These are phyloP conservation scores for Heterobasidion occidentale DNA, from an alignment of 1,284 basidiomycete species.

Conservation along the genomic window DNA sequence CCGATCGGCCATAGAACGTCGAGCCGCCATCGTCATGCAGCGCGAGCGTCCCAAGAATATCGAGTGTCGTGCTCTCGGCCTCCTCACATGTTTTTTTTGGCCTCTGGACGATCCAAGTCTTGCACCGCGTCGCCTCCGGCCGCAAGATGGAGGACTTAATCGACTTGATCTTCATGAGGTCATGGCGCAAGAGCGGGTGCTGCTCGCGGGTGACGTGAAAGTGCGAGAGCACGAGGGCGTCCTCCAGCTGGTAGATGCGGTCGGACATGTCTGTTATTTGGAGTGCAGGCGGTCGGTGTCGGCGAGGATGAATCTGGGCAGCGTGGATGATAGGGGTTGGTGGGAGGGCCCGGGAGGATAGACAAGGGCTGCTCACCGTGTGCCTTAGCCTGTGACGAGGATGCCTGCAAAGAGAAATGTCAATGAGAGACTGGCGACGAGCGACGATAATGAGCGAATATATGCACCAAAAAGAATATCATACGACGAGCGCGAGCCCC, in stretches of 20 bases:
- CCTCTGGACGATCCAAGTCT: background rate
- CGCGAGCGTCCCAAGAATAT: constrained; percentile 56
- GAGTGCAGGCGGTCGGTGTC: too few species aligned
- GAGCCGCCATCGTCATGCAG: constrained; percentile 55
- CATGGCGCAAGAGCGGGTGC: too few species aligned
- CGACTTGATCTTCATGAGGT: constrained; percentile 60
- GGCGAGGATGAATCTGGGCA: too few species aligned
- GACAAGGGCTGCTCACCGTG: too few species aligned
- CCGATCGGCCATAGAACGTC: constrained; percentile 59
- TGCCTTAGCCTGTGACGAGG: too few species aligned
- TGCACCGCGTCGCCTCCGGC: constrained; percentile 21
- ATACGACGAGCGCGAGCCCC: background rate
- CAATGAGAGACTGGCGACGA: background rate
- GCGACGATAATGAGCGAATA: background rate
- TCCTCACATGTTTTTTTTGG: background rate
- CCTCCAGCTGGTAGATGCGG: too few species aligned
- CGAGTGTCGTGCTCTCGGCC: constrained; percentile 28
- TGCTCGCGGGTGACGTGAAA: too few species aligned
- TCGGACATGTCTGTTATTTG: too few species aligned
- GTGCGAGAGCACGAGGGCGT: too few species aligned
- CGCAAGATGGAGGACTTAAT: constrained; percentile 51
- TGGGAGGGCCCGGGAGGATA: too few species aligned
- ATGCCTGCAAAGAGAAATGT: too few species aligned
- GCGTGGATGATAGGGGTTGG: too few species aligned
- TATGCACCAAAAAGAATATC: background rate